These are phyloP conservation scores for Blastomyces gilchristii DNA, from an alignment of 2,329 filamentous ascomycete species.

Conservation along the genomic window DNA sequence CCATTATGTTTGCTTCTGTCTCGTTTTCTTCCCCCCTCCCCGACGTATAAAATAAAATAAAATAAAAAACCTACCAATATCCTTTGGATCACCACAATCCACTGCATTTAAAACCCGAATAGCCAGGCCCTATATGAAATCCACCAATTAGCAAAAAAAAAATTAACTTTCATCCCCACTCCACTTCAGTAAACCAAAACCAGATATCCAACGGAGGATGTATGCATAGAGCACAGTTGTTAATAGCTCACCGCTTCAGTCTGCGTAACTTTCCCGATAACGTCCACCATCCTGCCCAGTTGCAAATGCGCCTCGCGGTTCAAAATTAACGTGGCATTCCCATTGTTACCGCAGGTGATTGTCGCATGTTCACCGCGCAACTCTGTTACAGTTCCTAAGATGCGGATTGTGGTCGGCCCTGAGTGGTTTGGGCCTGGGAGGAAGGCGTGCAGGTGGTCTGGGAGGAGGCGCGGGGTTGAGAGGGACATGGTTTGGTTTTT, in stretches of 20 bases:
- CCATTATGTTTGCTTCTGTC: not conserved
- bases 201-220: not conserved
- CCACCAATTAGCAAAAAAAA: not conserved
- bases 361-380: slow-evolving; percentile 70
- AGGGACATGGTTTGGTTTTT: slow-evolving; percentile 48
- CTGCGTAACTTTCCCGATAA: slow-evolving; percentile 39
- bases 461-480: slow-evolving; percentile 72
- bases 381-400: slow-evolving; percentile 75
- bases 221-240: not conserved
- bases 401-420: slow-evolving; percentile 59
- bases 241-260: slow-evolving; percentile 26
- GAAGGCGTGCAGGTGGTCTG: slow-evolving; percentile 62
- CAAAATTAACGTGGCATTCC: slow-evolving; percentile 62
- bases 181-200: not conserved
- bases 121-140: slow-evolving; percentile 26
- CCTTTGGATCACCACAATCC: slow-evolving; percentile 35
- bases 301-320: slow-evolving; percentile 47
- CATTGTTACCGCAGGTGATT: slow-evolving; percentile 60
- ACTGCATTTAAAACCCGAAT: slow-evolving; percentile 33
- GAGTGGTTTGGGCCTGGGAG: slow-evolving; percentile 32
- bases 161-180: not conserved
- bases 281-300: slow-evolving; percentile 37
- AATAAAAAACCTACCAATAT: slow-evolving; percentile 27
- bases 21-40: not conserved
- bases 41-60: too few relatives aligned